phyloP scores from a whole-genome alignment of 2,329 filamentous ascomycete species.

The Colletotrichum cordylinicola region DNA sequence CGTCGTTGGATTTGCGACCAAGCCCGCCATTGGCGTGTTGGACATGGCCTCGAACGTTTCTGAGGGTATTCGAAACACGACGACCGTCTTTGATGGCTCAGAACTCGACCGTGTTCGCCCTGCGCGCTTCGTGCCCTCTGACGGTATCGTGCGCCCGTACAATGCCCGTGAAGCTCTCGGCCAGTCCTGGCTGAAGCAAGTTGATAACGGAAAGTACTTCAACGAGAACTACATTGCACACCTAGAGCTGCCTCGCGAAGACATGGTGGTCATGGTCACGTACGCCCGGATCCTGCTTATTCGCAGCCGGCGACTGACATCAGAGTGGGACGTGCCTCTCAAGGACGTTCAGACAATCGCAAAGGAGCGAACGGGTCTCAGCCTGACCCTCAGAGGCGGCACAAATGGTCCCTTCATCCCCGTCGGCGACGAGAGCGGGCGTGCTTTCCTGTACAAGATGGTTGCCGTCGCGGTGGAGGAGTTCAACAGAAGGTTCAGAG shows the following conservation, averaged over 20 bases:
- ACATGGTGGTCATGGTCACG: constrained; percentile 89
- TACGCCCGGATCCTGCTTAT: constrained; percentile 90
- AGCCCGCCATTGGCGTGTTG: constrained; percentile 94
- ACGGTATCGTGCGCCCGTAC: constrained; percentile 94
- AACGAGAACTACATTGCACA: constrained; percentile 97
- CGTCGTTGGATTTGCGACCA: constrained; percentile 91
- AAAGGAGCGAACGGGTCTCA: constrained; percentile 94
- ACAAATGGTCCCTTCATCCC: constrained; percentile 95
- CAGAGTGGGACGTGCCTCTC: constrained; percentile 94
- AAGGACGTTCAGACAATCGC: constrained; percentile 97
- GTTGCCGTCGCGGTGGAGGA: constrained; percentile 70
- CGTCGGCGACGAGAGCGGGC: constrained; percentile 82
- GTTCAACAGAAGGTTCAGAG: constrained; percentile 67
- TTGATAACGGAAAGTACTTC: constrained; percentile 97
- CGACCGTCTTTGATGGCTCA: constrained; percentile 94
- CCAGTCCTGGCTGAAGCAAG: constrained; percentile 98
- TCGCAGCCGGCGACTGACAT: constrained; percentile 81
- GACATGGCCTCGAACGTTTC: constrained; percentile 97
- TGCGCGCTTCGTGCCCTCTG: constrained; percentile 87
- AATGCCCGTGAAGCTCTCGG: constrained; percentile 93
- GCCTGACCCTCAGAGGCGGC: constrained; percentile 85
- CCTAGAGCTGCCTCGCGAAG: constrained; percentile 86
- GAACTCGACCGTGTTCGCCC: constrained; percentile 95
- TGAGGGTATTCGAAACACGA: constrained; percentile 97
- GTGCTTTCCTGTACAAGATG: constrained; percentile 69